Conservation (phyloP, 331 rosid genomes). For the Rosa hybrid region DNA sequence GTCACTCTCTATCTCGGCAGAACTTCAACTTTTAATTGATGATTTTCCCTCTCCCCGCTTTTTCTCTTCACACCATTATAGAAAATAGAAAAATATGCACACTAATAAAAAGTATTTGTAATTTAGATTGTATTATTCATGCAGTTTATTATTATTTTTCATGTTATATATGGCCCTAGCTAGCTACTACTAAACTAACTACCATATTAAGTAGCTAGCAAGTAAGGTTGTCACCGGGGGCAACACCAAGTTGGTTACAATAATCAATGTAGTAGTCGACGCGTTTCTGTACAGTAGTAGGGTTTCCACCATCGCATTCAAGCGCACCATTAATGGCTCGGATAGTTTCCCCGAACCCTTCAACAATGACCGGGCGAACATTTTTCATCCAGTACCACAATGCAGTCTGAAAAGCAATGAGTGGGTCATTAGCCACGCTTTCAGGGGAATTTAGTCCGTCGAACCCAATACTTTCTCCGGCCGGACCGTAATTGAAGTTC, state of each 20-base stretch:
- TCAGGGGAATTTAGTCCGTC: conserved; percentile 71
- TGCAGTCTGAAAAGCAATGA: conserved; percentile 67
- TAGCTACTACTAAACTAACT: too few species aligned
- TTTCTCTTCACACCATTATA: too few species aligned
- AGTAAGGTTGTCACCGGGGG: conserved; percentile 58
- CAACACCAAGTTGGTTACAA: conserved; percentile 61
- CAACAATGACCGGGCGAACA: conserved; percentile 52
- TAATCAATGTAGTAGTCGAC: conserved; percentile 49
- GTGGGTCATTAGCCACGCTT: conserved; percentile 50
- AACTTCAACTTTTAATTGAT: too few species aligned
- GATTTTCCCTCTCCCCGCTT: too few species aligned
- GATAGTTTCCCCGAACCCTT: conserved; percentile 77
- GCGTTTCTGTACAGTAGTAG: conserved; percentile 46
- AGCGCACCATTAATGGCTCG: conserved; percentile 74
- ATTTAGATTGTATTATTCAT: not conserved
- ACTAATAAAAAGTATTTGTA: too few species aligned
- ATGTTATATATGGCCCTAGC: not conserved
- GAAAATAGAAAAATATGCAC: too few species aligned
- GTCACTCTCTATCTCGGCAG: too few species aligned
- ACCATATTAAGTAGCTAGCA: conserved; percentile 32
- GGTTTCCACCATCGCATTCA: conserved; percentile 65
- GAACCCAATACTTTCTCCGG: conserved; percentile 53
- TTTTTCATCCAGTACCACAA: conserved; percentile 77
- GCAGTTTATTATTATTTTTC: not conserved
- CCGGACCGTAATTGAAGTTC: conserved; percentile 86